Percentiles rank a stretch among this genome's conserved stretches.
Evolutionary conservation across 2,329 filamentous ascomycete species (phyloP).

Genomic region (Hypoxylon sp.): DNA sequence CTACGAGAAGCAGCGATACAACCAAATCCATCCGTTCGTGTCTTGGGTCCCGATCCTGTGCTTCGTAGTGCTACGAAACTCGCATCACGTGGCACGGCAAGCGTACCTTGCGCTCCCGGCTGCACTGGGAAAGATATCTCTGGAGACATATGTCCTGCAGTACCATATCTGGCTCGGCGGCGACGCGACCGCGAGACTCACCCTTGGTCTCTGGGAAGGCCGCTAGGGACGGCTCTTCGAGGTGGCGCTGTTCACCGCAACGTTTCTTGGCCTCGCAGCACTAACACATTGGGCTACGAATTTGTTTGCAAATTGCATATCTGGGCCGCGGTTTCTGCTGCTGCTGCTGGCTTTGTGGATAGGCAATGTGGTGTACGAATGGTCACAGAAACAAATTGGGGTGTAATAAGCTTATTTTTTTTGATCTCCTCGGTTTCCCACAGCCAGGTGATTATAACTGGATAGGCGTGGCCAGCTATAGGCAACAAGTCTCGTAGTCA

Average conservation of each 20-base stretch:
- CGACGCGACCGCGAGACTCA: slow-evolving; percentile 68
- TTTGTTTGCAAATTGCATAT: slow-evolving; percentile 31
- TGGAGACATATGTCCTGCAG: slow-evolving; percentile 73
- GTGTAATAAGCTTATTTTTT: not conserved
- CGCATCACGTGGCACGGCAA: slow-evolving; percentile 57
- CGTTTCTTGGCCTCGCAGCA: slow-evolving; percentile 50
- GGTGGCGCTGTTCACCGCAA: slow-evolving; percentile 47
- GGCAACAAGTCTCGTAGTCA: not conserved
- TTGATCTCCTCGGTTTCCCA: too few species aligned
- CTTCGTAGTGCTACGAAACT: slow-evolving; percentile 68
- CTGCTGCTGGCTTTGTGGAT: slow-evolving; percentile 46
- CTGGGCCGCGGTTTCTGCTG: not conserved
- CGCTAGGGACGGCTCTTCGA: slow-evolving; percentile 41
- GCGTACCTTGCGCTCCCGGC: slow-evolving; percentile 64
- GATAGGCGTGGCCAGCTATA: not conserved
- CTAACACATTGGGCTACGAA: slow-evolving; percentile 47
- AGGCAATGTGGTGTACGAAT: slow-evolving; percentile 48
- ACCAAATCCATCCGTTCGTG: slow-evolving; percentile 66
- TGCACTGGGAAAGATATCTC: slow-evolving; percentile 69
- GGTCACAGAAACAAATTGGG: slow-evolving; percentile 1
- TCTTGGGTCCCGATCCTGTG: slow-evolving; percentile 69
- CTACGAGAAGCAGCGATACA: slow-evolving; percentile 60
- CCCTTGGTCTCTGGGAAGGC: slow-evolving; percentile 36
- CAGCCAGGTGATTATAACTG: too few species aligned
- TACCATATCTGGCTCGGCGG: slow-evolving; percentile 74